Evolutionary conservation across 768 basidiomycete genomes (phyloP), one percentile per base, ranked within the genome.

Genomic region (Suillus decipiens): DNA sequence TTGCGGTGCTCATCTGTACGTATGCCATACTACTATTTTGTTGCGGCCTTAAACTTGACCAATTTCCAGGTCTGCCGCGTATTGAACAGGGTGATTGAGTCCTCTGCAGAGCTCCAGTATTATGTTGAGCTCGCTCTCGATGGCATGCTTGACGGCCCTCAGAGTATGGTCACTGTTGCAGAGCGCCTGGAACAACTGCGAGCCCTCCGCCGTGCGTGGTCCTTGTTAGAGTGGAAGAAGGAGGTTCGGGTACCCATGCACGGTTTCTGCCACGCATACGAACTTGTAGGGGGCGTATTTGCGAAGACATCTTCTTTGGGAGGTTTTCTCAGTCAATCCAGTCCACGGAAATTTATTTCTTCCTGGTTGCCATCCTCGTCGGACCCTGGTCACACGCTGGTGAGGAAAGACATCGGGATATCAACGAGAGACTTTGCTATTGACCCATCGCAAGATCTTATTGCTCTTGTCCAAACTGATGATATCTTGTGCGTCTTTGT

Each of bases 391-490:
- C 64, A n/a, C 2, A 62, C 64, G 36, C 42, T 76, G 39, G 65
- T 75, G 1, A 64, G 70, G 19, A 70, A 74, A 1, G 76, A 84
- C 34, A 48, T 86, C 0, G 79, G 77, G 1, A 51, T 85, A 9
- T 63, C 71, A 10, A 76, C 80, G 43, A 77, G 83, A 50, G 87
- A 88, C 67, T 86, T 88, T 63, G 86, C 84, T 0, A 82, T 88
- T n/a, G 87, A 89, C 66, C 86, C 88, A 1, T 80, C 84, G 5
- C 88, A 89, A 70, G 86, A 89, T 65, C 68, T 89, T 53, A 74
- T 88, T 42, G 78, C 82, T 9, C 69, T 84, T 17, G 71, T 85
- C 17, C 70, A 69, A 58, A 69, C 69, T 31, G 70, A 70, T 34
- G 69, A 64, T 4, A 62, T 41, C 8, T 34, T 67, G 71, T 75